Evolutionary conservation across 352 stramenopile species (phyloP).

Genomic region (Globisporangium lucens): DNA sequence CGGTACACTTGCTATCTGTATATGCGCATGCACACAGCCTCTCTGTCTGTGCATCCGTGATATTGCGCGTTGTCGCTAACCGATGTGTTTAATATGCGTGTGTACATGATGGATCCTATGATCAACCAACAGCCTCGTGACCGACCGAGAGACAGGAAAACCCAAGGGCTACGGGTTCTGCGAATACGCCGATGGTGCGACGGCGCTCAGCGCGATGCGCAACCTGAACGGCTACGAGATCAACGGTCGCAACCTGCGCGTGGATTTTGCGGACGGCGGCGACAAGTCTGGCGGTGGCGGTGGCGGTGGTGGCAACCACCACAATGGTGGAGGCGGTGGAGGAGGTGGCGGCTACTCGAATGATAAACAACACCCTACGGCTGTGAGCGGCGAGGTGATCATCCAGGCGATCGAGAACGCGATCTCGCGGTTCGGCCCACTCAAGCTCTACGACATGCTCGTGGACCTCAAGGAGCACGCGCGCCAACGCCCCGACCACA

Average conservation of each 20-base stretch:
- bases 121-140: slow-evolving; percentile 52
- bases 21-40: background rate
- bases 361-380: slow-evolving; percentile 27
- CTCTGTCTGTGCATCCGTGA: background rate
- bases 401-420: slow-evolving; percentile 79
- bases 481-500: slow-evolving; percentile 68
- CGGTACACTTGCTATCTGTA: slow-evolving; percentile 31
- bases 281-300: slow-evolving; percentile 46
- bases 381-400: slow-evolving; percentile 70
- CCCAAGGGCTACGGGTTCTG: slow-evolving; percentile 87
- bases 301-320: slow-evolving; percentile 17
- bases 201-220: slow-evolving; percentile 77
- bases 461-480: slow-evolving; percentile 76
- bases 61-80: background rate
- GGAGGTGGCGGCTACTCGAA: slow-evolving; percentile 13
- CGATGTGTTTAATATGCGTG: background rate
- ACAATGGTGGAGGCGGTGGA: slow-evolving; percentile 1
- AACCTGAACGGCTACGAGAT: slow-evolving; percentile 86
- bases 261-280: slow-evolving; percentile 80
- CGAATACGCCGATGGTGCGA: slow-evolving; percentile 83
- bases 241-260: slow-evolving; percentile 78
- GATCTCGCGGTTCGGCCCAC: slow-evolving; percentile 56
- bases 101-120: background rate
- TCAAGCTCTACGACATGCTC: slow-evolving; percentile 87
- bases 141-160: slow-evolving; percentile 79